Conservation (phyloP, 2,329 filamentous ascomycete species). For the Macrophomina pseudophaseolina region DNA sequence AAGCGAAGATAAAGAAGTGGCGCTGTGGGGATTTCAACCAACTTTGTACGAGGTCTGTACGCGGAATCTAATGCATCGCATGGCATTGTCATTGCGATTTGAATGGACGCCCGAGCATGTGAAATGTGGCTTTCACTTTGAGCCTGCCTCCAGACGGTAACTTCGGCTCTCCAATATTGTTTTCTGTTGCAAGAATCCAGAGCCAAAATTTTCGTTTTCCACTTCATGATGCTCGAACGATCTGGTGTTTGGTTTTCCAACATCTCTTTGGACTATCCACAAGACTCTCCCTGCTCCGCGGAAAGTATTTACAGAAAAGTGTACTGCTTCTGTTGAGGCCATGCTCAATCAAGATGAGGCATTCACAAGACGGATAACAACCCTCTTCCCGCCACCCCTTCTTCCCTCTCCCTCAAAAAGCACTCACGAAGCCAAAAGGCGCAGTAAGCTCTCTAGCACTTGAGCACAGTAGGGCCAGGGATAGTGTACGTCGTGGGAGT, state of each 20-base stretch:
- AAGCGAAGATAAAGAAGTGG: constrained; percentile 7
- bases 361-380: constrained; percentile 2
- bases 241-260: not conserved
- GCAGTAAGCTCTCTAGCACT: constrained; percentile 44
- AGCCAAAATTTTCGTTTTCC: not conserved
- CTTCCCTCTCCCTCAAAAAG: not conserved
- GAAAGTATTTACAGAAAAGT: constrained; percentile 11
- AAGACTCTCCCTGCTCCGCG: not conserved
- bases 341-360: not conserved
- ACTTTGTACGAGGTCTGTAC: not conserved
- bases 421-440: not conserved
- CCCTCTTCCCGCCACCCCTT: not conserved
- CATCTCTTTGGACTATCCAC: not conserved
- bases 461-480: constrained; percentile 46
- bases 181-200: not conserved
- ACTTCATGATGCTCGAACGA: not conserved
- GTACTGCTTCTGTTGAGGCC: not conserved
- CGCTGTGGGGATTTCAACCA: not conserved
- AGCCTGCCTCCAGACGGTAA: too few species aligned
- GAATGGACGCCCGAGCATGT: too few species aligned
- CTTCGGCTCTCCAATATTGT: too few species aligned
- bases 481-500: constrained; percentile 40
- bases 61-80: not conserved
- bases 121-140: too few species aligned
- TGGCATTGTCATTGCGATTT: not conserved